Evolutionary conservation across 2,329 filamentous ascomycete genomes (phyloP), one percentile per base, ranked within the genome.

Genomic region (Coniochaeta prunicola): DNA sequence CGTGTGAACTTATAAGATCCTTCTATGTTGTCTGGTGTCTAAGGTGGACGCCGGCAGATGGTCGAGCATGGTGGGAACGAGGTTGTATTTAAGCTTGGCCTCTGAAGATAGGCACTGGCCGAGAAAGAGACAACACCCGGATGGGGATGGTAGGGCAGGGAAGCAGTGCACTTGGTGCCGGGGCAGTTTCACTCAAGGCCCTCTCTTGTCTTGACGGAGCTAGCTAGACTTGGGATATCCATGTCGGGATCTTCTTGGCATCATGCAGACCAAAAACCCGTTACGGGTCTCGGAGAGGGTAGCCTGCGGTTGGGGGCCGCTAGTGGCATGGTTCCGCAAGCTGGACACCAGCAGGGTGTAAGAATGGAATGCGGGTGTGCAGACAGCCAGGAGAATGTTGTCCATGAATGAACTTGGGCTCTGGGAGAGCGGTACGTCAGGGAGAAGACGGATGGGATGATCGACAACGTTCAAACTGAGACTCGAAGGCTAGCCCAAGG

Each of bases 51-150:
- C 45, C 45, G 45, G 45, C 45, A 50, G 45, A 50, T 50, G 45
- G 45, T 4, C 45, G 24, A 50, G 45, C 13, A 50, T 12, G 45
- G 60, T 60, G 65, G 65, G 63, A 61, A 61, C 53, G 60, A 61
- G 15, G 59, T 64, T 65, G 62, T 66, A 67, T 68, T 67, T 66
- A 68, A 66, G 59, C 61, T 57, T 50, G 45, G 24, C 45, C 45
- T 30, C 24, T 26, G 21, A 30, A 50, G 45, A 28, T 50, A 50
- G 45, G 45, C 45, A 50, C 45, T 50, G 45, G 24, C 45, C 45
- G 45, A 50, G 38, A 42, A 21, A 45, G 40, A 45, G 19, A 45
- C 40, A 45, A 45, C 24, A 26, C 21, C 45, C 24, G 8, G 45
- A 19, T 26, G 26, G 45, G 24, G 30, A 50, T 50, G 45, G 45